Evolutionary conservation across 768 basidiomycete genomes (phyloP).

Genomic region (Cyclocybe cylindracea): DNA sequence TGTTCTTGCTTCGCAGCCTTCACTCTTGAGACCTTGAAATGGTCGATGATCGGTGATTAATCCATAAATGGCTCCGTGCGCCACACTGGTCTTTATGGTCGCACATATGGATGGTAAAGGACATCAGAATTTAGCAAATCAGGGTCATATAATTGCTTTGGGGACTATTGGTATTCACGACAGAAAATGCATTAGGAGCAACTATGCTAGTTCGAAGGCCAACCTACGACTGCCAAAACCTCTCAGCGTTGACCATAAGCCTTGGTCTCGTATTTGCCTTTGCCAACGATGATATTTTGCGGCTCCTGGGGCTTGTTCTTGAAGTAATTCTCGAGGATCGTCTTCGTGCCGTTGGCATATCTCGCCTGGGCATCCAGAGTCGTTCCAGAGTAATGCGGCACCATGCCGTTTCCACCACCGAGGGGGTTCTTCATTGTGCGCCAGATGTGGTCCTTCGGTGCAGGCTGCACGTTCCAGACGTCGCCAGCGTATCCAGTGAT

Average conservation of each 20-base stretch:
- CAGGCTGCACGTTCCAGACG: slow-evolving; percentile 88
- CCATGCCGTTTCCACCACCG: too few relatives aligned
- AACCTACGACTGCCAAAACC: slow-evolving; percentile 31
- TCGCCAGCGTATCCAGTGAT: slow-evolving; percentile 67
- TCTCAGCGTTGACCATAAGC: slow-evolving; percentile 23
- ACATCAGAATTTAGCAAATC: too few relatives aligned
- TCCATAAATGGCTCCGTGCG: too few relatives aligned
- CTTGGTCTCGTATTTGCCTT: slow-evolving; percentile 50
- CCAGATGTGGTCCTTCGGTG: slow-evolving; percentile 86
- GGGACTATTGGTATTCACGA: too few relatives aligned
- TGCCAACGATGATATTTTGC: slow-evolving; percentile 78
- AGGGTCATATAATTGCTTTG: too few relatives aligned
- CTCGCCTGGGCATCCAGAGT: slow-evolving; percentile 88
- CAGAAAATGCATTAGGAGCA: too few relatives aligned
- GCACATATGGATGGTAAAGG: too few relatives aligned
- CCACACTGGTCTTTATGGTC: too few relatives aligned
- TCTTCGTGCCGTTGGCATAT: slow-evolving; percentile 73
- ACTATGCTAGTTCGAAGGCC: too few relatives aligned
- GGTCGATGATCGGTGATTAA: too few relatives aligned
- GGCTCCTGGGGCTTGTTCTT: slow-evolving; percentile 65
- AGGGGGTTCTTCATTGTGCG: slow-evolving; percentile 79
- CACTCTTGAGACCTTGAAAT: too few relatives aligned
- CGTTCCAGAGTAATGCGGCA: slow-evolving; percentile 85
- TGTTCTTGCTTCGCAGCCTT: too few relatives aligned
- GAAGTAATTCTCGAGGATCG: slow-evolving; percentile 75